Base-by-base conservation (phyloP, 495 filamentous ascomycete species). In the Hypomontagnella monticulosa region DNA sequence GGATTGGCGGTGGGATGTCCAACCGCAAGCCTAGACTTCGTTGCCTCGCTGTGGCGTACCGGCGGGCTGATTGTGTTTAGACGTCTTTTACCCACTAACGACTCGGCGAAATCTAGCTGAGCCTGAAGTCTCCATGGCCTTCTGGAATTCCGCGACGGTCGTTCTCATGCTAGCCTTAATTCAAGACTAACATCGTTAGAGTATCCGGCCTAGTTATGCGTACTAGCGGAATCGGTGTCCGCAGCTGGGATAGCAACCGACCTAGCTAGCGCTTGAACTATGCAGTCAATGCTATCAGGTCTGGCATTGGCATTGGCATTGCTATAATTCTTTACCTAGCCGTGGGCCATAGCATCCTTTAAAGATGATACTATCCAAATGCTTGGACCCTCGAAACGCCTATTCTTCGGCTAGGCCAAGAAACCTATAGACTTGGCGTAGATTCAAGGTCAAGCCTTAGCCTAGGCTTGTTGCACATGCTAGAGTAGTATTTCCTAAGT, bases 221-320 rank as follows among this genome's bases (percentile, higher is more conserved):
- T 32, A n/a, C 57, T 67, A 69, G 56, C 66, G 60, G 60, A 38
- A 40, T 52, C 56, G 46, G 27, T 56, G 36, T 57, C 66, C 66
- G 66, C 66, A 69, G 61, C 50, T 56, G 55, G 38, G 16, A 44
- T 58, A 48, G 49, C 55, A 50, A 42, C 12, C 23, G 10, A 38
- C 9, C 50, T 15, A 49, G n/a, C 27, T 48, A 57, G 46, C 44
- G 44, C 19, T 63, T 8, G 47, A 27, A 41, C 30, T 33, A 19
- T 9, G 57, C 27, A 1, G 37, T 52, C 48, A 52, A 30, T 8
- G 23, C 16, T 43, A 36, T 38, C 44, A 7, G 48, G 59, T 55
- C 49, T 62, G 41, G 59, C 23, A 49, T 42, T 43, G 23, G 15
- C 1, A 57, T 20, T 62, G 41, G 59, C 23, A 49, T 42, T 43